A percentile compares a stretch with the other conserved stretches of the same genome.
phyloP scores from a whole-genome alignment of 345 rosid species.

The Limnanthes douglasii region DNA sequence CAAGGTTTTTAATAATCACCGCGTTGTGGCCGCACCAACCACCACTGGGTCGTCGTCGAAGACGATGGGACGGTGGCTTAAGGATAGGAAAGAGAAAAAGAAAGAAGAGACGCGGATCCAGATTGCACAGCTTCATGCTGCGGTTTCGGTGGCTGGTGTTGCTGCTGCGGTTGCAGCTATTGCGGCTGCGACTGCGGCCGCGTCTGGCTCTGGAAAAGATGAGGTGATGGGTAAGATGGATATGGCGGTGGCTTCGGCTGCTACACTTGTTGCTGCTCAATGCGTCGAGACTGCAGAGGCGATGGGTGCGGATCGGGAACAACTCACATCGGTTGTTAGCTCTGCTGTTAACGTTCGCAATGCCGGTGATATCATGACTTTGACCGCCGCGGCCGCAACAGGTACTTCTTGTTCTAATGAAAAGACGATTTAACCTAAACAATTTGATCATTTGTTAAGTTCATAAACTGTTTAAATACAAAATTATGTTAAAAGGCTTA shows the following conservation, averaged over 20 bases:
- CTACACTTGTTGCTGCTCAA: constrained; percentile 76
- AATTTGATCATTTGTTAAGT: too few relatives aligned
- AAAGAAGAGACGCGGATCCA: constrained; percentile 72
- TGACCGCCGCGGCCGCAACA: constrained; percentile 89
- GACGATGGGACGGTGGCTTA: constrained; percentile 82
- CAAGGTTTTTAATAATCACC: too few relatives aligned
- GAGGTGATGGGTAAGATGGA: constrained; percentile 67
- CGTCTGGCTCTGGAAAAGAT: constrained; percentile 48
- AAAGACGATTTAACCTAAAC: too few relatives aligned
- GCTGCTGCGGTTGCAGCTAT: constrained; percentile 85
- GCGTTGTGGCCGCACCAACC: constrained; percentile 1
- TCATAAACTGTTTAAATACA: too few relatives aligned
- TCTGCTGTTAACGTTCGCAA: constrained; percentile 82
- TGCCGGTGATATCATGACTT: constrained; percentile 70
- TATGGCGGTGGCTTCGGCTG: constrained; percentile 85
- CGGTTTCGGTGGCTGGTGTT: constrained; percentile 66
- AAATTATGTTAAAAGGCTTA: too few relatives aligned
- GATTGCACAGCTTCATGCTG: constrained; percentile 76
- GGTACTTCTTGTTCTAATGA: constrained; percentile 36
- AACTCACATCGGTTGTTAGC: constrained; percentile 54
- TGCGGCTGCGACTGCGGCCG: constrained; percentile 64
- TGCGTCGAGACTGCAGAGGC: constrained; percentile 87
- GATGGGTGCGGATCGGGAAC: constrained; percentile 84
- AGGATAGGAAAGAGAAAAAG: constrained; percentile 75
- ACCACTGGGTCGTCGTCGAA: constrained; percentile 35